Conservation (phyloP, 192 early-diverging fungal genomes). For the Coemansia biformis region DNA sequence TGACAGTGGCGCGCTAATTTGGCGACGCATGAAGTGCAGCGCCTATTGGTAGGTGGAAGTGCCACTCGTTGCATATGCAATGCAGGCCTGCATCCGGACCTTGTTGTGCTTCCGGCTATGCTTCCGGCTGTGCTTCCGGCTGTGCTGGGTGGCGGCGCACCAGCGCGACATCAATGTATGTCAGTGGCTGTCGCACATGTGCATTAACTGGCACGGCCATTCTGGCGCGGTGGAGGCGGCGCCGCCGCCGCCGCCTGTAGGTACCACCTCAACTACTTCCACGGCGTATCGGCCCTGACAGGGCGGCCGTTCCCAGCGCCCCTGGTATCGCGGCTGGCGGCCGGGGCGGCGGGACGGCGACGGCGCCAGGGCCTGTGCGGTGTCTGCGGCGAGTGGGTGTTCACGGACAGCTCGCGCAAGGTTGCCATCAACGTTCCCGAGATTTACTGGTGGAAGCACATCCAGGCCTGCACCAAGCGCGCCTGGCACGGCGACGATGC, state of each 20-base stretch:
- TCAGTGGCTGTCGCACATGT: too few relatives aligned
- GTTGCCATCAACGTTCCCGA: constrained; percentile 45
- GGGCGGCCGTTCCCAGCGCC: constrained; percentile 44
- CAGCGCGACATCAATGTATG: too few relatives aligned
- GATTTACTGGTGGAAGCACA: constrained; percentile 55
- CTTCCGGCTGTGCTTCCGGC: too few relatives aligned
- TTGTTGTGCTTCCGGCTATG: background rate
- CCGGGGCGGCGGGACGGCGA: background rate
- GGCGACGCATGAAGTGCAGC: constrained; percentile 52
- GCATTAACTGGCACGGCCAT: too few relatives aligned
- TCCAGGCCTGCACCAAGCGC: constrained; percentile 46
- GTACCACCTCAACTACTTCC: constrained; percentile 53
- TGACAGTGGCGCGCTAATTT: constrained; percentile 20
- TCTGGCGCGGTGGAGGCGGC: too few relatives aligned
- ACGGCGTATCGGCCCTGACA: constrained; percentile 48
- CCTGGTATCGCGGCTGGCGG: constrained; percentile 13
- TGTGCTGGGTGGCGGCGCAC: too few relatives aligned
- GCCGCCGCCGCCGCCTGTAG: constrained; percentile 11
- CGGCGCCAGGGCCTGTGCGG: constrained; percentile 45
- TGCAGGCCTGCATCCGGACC: background rate
- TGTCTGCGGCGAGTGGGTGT: constrained; percentile 43
- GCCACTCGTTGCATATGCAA: background rate
- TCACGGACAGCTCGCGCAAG: constrained; percentile 32
- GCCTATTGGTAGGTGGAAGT: constrained; percentile 49
- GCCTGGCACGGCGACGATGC: constrained; percentile 12